A percentile compares a stretch with the other conserved stretches of the same genome.
phyloP scores from a whole-genome alignment of 306 rosid genomes.

The Cicer judaicum region DNA sequence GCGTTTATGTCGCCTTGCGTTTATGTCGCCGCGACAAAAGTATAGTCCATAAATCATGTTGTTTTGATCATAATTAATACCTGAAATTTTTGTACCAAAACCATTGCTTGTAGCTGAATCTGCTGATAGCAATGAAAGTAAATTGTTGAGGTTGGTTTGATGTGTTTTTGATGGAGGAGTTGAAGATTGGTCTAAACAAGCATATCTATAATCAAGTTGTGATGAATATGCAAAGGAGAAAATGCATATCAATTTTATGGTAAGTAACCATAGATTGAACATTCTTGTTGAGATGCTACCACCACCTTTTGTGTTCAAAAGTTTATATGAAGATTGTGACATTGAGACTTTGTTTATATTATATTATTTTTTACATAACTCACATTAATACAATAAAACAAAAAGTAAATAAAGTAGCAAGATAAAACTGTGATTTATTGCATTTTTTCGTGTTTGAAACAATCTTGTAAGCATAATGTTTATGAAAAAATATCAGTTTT shows the following conservation, averaged over 20 bases:
- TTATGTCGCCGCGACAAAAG: conserved; percentile 50
- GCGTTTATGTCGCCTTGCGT: conserved; percentile 42
- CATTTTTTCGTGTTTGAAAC: neutral
- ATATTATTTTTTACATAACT: too few species aligned
- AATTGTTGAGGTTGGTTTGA: conserved; percentile 48
- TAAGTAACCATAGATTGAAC: conserved; percentile 33
- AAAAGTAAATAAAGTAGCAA: neutral
- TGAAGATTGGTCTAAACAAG: conserved; percentile 50
- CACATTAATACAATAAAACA: neutral
- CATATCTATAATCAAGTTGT: conserved; percentile 47
- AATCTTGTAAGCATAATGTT: neutral
- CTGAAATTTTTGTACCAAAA: conserved; percentile 43
- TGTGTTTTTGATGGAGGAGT: conserved; percentile 36
- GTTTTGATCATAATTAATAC: neutral
- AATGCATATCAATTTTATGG: conserved; percentile 25
- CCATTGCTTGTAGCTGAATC: conserved; percentile 52
- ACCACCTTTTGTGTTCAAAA: neutral
- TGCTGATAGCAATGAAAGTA: conserved; percentile 37
- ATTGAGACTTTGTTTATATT: neutral
- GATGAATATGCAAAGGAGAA: conserved; percentile 5
- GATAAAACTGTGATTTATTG: neutral
- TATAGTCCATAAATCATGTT: conserved; percentile 48
- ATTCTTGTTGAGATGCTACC: conserved; percentile 25
- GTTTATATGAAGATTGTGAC: neutral
- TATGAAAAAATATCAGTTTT: neutral